Conservation (phyloP, 176 grass and related monocot genomes). For the Ensete ventricosum region DNA sequence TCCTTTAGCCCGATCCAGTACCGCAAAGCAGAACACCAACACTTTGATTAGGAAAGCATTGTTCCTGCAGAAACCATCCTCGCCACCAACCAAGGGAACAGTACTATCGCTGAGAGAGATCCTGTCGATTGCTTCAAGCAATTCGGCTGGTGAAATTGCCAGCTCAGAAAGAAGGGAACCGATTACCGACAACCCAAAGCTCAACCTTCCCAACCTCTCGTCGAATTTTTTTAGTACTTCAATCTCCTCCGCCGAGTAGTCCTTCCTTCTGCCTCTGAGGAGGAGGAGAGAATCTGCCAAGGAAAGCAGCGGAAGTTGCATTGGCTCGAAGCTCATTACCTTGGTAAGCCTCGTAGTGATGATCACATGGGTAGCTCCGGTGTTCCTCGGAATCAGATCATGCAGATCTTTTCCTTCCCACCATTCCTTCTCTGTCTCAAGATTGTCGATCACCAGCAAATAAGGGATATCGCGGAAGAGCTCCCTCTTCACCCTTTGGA, state of each 20-base stretch:
- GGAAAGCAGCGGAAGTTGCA: conserved; percentile 66
- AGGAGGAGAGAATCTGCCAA: conserved; percentile 55
- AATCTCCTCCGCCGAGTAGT: conserved; percentile 57
- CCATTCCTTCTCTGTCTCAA: conserved; percentile 92
- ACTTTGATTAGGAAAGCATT: conserved; percentile 83
- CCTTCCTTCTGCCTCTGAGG: conserved; percentile 75
- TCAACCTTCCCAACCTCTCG: conserved; percentile 70
- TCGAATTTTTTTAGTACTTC: conserved; percentile 79
- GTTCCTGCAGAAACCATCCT: conserved; percentile 72
- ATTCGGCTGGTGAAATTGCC: conserved; percentile 61
- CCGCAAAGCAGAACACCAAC: conserved; percentile 74
- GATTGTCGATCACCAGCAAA: conserved; percentile 89
- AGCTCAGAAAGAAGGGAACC: conserved; percentile 93
- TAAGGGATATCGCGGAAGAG: conserved; percentile 88
- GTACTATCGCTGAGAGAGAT: conserved; percentile 51
- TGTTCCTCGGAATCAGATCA: conserved; percentile 95
- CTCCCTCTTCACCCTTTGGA: conserved; percentile 85
- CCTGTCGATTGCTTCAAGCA: conserved; percentile 72
- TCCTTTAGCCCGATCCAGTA: conserved; percentile 74
- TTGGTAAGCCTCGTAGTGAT: conserved; percentile 60
- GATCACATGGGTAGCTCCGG: conserved; percentile 72
- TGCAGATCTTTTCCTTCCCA: conserved; percentile 99
- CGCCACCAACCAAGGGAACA: conserved; percentile 32
- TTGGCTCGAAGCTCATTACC: conserved; percentile 77
- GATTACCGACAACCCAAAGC: conserved; percentile 68